phyloP scores from a whole-genome alignment of 768 basidiomycete genomes.

The Pisolithus marmoratus region DNA sequence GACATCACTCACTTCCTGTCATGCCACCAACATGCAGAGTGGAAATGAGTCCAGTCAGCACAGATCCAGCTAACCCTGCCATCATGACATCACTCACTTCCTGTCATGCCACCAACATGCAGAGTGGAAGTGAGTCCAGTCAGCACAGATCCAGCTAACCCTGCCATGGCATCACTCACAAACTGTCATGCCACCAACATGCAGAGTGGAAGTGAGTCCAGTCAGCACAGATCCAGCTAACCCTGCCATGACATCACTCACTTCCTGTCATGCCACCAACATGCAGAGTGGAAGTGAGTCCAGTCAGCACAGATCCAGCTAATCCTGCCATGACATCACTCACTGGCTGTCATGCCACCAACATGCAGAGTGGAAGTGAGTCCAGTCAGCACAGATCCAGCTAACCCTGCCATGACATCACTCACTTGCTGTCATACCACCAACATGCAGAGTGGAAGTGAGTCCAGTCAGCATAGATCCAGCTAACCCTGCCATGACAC shows the following conservation, averaged over 20 bases:
- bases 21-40: no score
- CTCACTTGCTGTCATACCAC: neutral
- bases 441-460: no score
- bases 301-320: neutral
- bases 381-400: neutral
- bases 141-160: no score
- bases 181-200: no score
- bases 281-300: no score
- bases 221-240: neutral
- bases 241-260: neutral
- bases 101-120: neutral
- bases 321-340: neutral
- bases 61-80: neutral
- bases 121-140: no score
- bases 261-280: neutral
- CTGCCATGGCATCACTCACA: no score
- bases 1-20: no score
- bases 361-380: no score
- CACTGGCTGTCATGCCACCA: neutral
- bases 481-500: no score
- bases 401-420: neutral
- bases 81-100: neutral
- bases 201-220: no score
- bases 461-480: no score
- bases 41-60: neutral